Evolutionary conservation across 345 rosid genomes (phyloP).

Genomic region (Angophora floribunda): DNA sequence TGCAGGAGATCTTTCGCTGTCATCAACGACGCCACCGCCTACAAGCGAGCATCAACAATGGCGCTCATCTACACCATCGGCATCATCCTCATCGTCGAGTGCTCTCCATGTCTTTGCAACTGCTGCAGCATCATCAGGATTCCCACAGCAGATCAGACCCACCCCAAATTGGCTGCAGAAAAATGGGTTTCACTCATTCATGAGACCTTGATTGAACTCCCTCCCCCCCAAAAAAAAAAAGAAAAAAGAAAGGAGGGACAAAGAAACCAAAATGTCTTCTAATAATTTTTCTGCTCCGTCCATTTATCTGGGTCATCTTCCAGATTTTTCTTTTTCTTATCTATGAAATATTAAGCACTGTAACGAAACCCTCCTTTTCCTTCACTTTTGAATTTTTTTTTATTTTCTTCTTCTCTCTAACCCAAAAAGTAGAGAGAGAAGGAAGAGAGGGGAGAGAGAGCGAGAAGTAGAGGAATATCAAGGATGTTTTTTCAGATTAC

Average conservation of each 20-base stretch:
- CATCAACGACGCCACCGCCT: conserved; percentile 9
- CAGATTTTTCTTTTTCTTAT: neutral
- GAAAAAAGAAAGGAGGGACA: neutral
- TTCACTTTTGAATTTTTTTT: neutral
- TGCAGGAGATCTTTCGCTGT: conserved; percentile 58
- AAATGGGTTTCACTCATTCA: conserved; percentile 40
- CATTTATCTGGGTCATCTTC: neutral
- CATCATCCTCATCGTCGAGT: conserved; percentile 5
- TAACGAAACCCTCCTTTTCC: neutral
- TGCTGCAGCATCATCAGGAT: conserved; percentile 99
- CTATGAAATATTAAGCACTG: neutral
- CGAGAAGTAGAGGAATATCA: neutral
- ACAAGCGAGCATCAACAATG: neutral
- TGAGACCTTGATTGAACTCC: conserved; percentile 19
- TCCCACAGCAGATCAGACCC: conserved; percentile 57
- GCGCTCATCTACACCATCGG: neutral
- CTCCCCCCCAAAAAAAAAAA: neutral
- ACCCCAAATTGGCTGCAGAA: conserved; percentile 58
- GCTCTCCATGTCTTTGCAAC: conserved; percentile 45
- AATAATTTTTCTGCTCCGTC: neutral
- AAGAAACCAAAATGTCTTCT: neutral
- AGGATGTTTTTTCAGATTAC: neutral
- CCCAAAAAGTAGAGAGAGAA: neutral
- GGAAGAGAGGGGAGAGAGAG: neutral
- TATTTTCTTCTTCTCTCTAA: neutral